Evolutionary conservation across 139 green algal species (phyloP).

Genomic region (Tetraselmis chui): DNA sequence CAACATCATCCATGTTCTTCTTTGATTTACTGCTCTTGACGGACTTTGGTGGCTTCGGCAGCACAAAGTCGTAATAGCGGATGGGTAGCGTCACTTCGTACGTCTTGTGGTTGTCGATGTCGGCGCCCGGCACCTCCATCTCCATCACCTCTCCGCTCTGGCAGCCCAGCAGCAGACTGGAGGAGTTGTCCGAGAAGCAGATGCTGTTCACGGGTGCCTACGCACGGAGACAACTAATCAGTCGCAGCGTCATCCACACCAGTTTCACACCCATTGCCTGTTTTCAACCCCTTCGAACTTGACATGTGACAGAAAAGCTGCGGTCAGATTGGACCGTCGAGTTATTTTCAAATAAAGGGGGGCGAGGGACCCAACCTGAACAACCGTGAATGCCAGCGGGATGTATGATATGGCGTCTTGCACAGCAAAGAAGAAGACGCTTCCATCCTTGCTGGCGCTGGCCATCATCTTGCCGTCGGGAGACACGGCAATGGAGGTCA

Average conservation of each 20-base stretch:
- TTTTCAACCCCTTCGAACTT: too few relatives aligned
- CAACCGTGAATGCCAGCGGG: neutral
- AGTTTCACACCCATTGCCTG: too few relatives aligned
- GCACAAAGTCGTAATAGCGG: conserved; percentile 6
- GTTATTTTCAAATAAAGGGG: too few relatives aligned
- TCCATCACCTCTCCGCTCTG: conserved; percentile 27
- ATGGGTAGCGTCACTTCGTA: neutral
- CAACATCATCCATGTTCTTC: conserved; percentile 10
- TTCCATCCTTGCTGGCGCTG: conserved; percentile 34
- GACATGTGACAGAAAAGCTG: too few relatives aligned
- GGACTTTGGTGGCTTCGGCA: conserved; percentile 29
- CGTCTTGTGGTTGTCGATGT: neutral
- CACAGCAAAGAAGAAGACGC: conserved; percentile 55
- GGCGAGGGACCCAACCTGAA: too few relatives aligned
- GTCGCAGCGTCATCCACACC: too few relatives aligned
- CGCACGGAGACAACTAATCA: too few relatives aligned
- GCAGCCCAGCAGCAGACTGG: conserved; percentile 45
- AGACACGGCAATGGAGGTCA: conserved; percentile 29
- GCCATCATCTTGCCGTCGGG: conserved; percentile 30
- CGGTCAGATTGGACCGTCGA: too few relatives aligned
- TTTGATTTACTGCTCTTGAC: conserved; percentile 22
- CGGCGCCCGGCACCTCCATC: conserved; percentile 18
- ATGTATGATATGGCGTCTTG: neutral
- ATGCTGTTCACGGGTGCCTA: neutral
- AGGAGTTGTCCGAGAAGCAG: conserved; percentile 17